Base-by-base conservation (phyloP, 2,329 filamentous ascomycete species). In the Alternaria sp. region DNA sequence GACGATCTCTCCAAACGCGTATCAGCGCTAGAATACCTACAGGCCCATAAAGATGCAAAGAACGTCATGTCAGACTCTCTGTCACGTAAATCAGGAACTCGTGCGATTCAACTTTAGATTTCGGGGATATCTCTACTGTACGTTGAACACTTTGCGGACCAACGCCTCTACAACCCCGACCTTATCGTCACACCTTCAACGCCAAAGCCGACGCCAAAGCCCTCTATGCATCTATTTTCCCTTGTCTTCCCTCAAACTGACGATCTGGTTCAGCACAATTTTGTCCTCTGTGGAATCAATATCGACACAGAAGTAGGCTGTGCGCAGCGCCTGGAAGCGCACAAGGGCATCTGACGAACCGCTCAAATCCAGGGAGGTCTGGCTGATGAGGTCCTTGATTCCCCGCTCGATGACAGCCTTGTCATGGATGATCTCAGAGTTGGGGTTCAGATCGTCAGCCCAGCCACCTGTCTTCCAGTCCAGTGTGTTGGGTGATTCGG, bases 291-390 rank as follows among this genome's bases (percentile, higher is more conserved):
- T 79, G 0, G 89, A 92, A 71, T 97, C 93, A 3, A 74, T 69
- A 76, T 97, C 94, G 78, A 96, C 84, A 83, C 89, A 89, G 81
- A 95, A 95, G 77, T 96, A 97, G 10, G 90, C 94, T 45, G 94
- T 91, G 27, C 94, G 86, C 85, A 97, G 89, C 3, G 89, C 94
- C 84, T 98, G 94, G 85, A 98, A 98, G 49, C 94, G 85, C 7
- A 97, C 90, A 56, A 80, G 67, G n/a, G 74, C 71, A 60, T 81
- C 79, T 11, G 76, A 78, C 1, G 71, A 73, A 1, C 72, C 75
- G 27, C 67, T 73, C 4, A 75, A 66, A 25, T 77, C 69, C 5
- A 77, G 57, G 0, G 70, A 71, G n/a, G 74, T 76, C 61, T 74
- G 66, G 85, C 90, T 80, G 92, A 92, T 25, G 30, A 98, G 87